These are phyloP conservation scores for Coniella lustricola DNA, from an alignment of 2,329 filamentous ascomycete species.

Conservation along the genomic window DNA sequence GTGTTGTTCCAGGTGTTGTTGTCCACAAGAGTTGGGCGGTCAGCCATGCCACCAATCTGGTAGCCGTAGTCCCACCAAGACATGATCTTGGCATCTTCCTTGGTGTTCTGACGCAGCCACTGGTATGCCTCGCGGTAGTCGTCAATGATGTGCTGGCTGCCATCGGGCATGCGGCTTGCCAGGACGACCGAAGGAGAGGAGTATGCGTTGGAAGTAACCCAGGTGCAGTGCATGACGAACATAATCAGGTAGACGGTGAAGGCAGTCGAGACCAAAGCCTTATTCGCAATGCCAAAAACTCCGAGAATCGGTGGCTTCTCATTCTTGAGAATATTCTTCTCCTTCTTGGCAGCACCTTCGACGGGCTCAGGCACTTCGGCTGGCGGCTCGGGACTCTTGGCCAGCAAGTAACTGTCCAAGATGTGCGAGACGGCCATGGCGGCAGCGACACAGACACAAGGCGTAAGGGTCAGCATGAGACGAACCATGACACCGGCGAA, in stretches of 20 bases:
- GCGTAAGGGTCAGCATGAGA: constrained; percentile 94
- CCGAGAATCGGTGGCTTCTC: constrained; percentile 69
- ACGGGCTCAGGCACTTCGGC: constrained; percentile 34
- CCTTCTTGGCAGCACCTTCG: constrained; percentile 53
- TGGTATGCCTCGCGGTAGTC: constrained; percentile 99
- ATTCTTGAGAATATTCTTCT: constrained; percentile 38
- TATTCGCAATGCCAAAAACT: constrained; percentile 75
- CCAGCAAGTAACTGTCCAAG: constrained; percentile 74
- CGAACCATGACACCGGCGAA: constrained; percentile 99
- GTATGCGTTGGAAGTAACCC: constrained; percentile 98
- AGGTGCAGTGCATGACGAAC: constrained; percentile 96
- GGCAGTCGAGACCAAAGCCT: constrained; percentile 65
- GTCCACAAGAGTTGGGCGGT: constrained; percentile 92
- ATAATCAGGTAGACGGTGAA: constrained; percentile 77
- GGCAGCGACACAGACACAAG: constrained; percentile 89
- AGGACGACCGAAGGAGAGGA: constrained; percentile 96
- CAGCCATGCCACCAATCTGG: constrained; percentile 99
- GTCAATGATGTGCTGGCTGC: constrained; percentile 96
- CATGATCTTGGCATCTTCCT: constrained; percentile 95
- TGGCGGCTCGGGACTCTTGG: constrained; percentile 52
- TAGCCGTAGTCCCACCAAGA: constrained; percentile 99
- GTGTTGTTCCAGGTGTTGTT: constrained; percentile 99
- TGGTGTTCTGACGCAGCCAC: constrained; percentile 97
- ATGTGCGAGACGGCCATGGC: constrained; percentile 84
- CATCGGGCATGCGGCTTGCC: constrained; percentile 85